These are phyloP conservation scores for Diaporthe longicolla DNA, from an alignment of 2,329 filamentous ascomycete genomes.

Conservation along the genomic window DNA sequence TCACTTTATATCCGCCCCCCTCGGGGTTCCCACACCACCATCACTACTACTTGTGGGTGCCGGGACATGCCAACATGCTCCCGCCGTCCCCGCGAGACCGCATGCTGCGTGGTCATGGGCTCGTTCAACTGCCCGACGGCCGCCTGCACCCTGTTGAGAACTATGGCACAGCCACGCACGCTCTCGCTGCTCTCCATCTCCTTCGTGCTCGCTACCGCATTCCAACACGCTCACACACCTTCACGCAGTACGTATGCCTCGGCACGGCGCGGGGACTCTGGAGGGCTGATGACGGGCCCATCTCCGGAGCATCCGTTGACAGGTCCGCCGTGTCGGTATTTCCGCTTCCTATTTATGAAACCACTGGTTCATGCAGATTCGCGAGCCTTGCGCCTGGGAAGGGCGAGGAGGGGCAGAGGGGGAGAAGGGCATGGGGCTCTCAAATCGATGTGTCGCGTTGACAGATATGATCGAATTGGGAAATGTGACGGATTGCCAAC, in stretches of 20 bases:
- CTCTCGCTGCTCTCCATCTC: neutral
- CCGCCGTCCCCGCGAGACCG: conserved; percentile 5
- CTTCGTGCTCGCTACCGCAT: conserved; percentile 17
- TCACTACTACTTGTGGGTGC: neutral
- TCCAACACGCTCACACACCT: too few relatives aligned
- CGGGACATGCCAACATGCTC: neutral
- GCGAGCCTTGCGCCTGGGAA: conserved; percentile 25
- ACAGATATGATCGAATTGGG: conserved; percentile 1
- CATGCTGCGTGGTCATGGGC: neutral
- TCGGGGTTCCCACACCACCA: neutral
- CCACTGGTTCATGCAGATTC: conserved; percentile 19
- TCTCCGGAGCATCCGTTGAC: conserved; percentile 2
- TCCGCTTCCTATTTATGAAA: conserved; percentile 24
- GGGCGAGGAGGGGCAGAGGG: neutral
- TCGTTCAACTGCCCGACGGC: neutral
- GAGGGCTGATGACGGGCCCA: conserved; percentile 14
- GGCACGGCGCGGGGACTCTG: conserved; percentile 6
- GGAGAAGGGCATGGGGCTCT: neutral
- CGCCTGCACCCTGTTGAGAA: neutral
- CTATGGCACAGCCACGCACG: conserved; percentile 14
- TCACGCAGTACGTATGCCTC: neutral
- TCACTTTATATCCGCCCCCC: conserved; percentile 12
- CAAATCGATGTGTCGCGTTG: conserved; percentile 11
- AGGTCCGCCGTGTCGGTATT: conserved; percentile 29
- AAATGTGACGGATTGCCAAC: conserved; percentile 14